These are phyloP conservation scores for Dalechampia spathulata DNA, from an alignment of 441 rosid species.

Conservation along the genomic window DNA sequence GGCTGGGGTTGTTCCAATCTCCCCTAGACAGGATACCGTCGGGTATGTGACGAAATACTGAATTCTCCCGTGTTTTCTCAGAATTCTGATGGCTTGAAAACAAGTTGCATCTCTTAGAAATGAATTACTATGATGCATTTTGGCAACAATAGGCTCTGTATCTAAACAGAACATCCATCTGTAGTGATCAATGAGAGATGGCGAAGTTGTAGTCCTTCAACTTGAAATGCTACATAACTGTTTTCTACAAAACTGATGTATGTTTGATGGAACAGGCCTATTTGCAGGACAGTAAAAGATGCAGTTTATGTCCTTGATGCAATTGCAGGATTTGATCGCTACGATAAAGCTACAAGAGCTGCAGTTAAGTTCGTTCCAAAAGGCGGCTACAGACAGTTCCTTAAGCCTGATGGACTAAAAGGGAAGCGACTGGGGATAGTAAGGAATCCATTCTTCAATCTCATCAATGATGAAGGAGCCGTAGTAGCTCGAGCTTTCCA, in stretches of 20 bases:
- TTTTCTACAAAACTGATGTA: neutral
- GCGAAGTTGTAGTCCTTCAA: too few relatives aligned
- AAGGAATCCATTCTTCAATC: constrained; percentile 26
- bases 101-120: too few relatives aligned
- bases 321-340: constrained; percentile 43
- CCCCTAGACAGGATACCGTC: constrained; percentile 58
- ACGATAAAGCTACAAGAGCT: constrained; percentile 36
- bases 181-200: too few relatives aligned
- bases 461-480: neutral
- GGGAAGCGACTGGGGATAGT: constrained; percentile 49
- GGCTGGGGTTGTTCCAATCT: constrained; percentile 58
- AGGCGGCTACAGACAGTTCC: constrained; percentile 54
- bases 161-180: too few relatives aligned
- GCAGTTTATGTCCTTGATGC: constrained; percentile 62
- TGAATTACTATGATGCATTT: too few relatives aligned
- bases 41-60: constrained; percentile 54
- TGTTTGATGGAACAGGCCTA: constrained; percentile 35
- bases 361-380: constrained; percentile 43
- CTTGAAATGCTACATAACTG: too few relatives aligned
- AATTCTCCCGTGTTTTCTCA: too few relatives aligned
- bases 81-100: too few relatives aligned
- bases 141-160: too few relatives aligned
- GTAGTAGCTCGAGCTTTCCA: constrained; percentile 21
- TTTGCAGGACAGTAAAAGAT: constrained; percentile 56
- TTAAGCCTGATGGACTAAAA: constrained; percentile 34